A percentile compares a stretch with the other conserved stretches of the same genome.
These are phyloP conservation scores for Rhododendron molle DNA, from an alignment of 148 eudicot genomes.

Conservation along the genomic window DNA sequence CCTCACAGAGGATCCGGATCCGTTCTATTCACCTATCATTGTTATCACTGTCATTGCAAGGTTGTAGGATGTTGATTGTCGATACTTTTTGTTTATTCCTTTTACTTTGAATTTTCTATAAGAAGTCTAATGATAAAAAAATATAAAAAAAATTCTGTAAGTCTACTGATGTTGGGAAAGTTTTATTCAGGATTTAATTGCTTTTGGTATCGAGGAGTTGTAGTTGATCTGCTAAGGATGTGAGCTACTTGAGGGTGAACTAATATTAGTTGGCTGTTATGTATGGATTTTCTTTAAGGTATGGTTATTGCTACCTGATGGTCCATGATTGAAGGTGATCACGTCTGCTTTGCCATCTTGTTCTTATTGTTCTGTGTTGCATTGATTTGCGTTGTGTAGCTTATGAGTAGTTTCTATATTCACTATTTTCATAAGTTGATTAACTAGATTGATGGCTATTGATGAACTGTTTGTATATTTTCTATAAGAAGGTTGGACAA, in stretches of 20 bases:
- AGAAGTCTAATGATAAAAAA: background rate
- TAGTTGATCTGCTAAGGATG: background rate
- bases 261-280: background rate
- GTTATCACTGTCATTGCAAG: background rate
- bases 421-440: background rate
- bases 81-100: background rate
- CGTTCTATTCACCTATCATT: background rate
- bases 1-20: too few species aligned
- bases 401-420: background rate
- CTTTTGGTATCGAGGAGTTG: background rate
- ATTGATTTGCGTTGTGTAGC: background rate
- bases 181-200: background rate
- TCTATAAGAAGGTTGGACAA: background rate
- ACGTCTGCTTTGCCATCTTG: background rate
- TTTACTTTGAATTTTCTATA: background rate
- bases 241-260: slow-evolving; percentile 4
- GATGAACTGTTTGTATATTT: background rate
- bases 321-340: background rate
- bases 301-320: background rate
- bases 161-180: background rate
- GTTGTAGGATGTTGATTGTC: background rate
- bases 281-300: background rate
- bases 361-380: background rate
- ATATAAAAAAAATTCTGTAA: too few species aligned
- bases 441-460: background rate